Base-by-base conservation (phyloP, 2,329 filamentous ascomycete species). In the Magnaporthiopsis incrustans region DNA sequence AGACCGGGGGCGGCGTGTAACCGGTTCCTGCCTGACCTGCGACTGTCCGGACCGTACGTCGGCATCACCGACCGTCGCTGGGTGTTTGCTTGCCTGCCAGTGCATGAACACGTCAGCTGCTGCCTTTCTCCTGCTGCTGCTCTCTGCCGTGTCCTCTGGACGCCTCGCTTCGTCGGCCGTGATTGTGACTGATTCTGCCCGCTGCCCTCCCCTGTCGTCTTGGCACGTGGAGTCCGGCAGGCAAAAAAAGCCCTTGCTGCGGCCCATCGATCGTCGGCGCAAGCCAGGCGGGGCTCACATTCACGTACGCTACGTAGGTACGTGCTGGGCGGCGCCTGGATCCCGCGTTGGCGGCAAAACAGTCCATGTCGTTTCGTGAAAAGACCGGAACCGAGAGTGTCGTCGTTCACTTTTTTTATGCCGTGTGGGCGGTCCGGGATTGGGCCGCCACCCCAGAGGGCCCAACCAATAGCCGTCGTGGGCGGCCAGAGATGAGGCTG, bases 401-500 rank as follows among this genome's bases (percentile, higher is more conserved):
- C 56, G 30, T 18, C 10, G 26, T 15, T 15, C 22, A 15, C 57
- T 8, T 58, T 58, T 58, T 58, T 4, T 4, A 25, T 30, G n/a
- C 27, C 56, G 56, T 57, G 56, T 27, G 56, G 57, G 57, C 14
- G 26, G 57, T 8, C 25, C 26, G 57, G 26, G 57, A 32, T 58
- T 58, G 25, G 25, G 57, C 26, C 57, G 57, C 57, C 57, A 6
- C 26, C 26, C 26, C 26, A 50, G 32, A 18, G 11, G 10, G 62
- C 33, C 57, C 62, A 59, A 32, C 62, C 62, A 63, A 63, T 63
- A 8, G 57, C 38, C 25, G 33, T 32, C n/a, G 53, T 15, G 32
- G 30, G 7, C 58, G 44, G 22, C 33, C 14, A 25, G 35, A 18
- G 8, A 44, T 63, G 62, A 59, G 62, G 57, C 62, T 63, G 57